Evolutionary conservation across 2,329 filamentous ascomycete species (phyloP).

Genomic region (Epichloe sylvatica): DNA sequence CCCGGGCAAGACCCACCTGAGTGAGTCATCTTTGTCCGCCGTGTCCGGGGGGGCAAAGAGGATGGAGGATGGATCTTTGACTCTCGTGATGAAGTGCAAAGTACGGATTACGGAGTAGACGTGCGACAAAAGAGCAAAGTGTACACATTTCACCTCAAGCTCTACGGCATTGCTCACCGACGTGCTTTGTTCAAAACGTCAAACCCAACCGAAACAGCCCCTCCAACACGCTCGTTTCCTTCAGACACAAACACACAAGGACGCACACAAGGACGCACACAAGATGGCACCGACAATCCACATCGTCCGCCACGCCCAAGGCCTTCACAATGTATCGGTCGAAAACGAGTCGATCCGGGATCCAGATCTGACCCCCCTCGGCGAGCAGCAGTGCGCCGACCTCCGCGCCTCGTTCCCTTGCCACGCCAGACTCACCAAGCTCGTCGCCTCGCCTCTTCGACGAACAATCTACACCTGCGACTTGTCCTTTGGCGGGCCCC

Average conservation of each 20-base stretch:
- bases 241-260: neutral
- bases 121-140: too few relatives aligned
- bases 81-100: too few relatives aligned
- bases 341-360: constrained; percentile 64
- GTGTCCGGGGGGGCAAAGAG: too few relatives aligned
- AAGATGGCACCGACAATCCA: constrained; percentile 43
- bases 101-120: too few relatives aligned
- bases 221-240: too few relatives aligned
- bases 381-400: constrained; percentile 55
- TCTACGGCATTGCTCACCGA: too few relatives aligned
- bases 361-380: constrained; percentile 60
- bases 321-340: constrained; percentile 62
- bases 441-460: constrained; percentile 67
- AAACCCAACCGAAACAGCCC: too few relatives aligned
- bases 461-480: constrained; percentile 71
- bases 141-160: too few relatives aligned
- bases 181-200: too few relatives aligned
- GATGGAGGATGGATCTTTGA: too few relatives aligned
- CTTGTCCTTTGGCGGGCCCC: constrained; percentile 45
- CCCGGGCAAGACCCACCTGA: neutral
- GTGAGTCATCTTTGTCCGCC: neutral
- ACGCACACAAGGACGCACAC: neutral
- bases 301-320: constrained; percentile 61
- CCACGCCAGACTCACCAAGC: constrained; percentile 50
- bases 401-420: constrained; percentile 51